These are phyloP conservation scores for Morella rubra DNA, from an alignment of 306 rosid species.

Conservation along the genomic window DNA sequence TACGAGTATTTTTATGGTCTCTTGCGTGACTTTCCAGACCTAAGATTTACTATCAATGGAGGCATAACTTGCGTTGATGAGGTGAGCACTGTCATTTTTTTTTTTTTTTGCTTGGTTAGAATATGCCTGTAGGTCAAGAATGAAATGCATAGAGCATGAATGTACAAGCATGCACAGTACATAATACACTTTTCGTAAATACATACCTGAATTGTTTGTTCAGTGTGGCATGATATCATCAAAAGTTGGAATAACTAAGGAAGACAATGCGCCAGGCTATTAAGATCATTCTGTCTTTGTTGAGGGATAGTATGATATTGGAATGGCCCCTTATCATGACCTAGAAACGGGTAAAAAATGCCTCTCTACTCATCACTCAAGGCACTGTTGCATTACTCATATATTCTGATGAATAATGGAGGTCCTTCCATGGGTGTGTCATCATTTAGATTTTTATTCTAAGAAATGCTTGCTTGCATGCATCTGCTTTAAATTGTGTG, in stretches of 20 bases:
- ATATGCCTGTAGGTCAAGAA: background rate
- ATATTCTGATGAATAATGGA: background rate
- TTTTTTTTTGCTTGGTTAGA: background rate
- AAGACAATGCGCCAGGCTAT: no score
- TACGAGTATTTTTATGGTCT: conserved; percentile 91
- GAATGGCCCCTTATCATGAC: no score
- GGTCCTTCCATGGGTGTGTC: background rate
- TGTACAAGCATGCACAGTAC: background rate
- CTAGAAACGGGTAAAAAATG: background rate
- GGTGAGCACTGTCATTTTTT: conserved; percentile 49
- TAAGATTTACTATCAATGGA: conserved; percentile 94
- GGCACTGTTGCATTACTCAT: background rate
- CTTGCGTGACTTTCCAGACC: conserved; percentile 93
- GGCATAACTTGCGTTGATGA: conserved; percentile 78
- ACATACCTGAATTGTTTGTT: background rate
- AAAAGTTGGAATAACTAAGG: no score
- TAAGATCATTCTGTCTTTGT: no score
- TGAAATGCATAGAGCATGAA: background rate
- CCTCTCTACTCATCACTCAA: background rate
- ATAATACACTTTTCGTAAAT: background rate
- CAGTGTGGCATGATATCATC: background rate
- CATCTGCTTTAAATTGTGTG: background rate
- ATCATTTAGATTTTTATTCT: no score
- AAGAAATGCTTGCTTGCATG: background rate
- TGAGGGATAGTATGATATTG: no score